phyloP scores from a whole-genome alignment of 73 alveolate species.

The Paramecium octaurelia region DNA sequence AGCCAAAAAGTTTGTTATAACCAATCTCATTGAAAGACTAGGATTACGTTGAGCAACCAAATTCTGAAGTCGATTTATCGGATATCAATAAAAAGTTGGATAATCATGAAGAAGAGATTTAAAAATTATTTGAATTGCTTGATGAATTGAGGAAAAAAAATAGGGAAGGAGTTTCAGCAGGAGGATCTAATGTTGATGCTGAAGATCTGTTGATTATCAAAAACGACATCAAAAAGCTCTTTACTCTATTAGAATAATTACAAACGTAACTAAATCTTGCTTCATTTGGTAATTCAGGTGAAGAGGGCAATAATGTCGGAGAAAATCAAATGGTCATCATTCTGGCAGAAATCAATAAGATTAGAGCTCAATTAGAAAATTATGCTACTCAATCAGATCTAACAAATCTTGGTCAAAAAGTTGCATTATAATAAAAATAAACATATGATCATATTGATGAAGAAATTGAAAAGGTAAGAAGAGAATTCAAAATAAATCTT shows the following conservation, averaged over 20 bases:
- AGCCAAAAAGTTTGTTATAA: not conserved
- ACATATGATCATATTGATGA: slow-evolving; percentile 30
- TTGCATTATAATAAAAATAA: not conserved
- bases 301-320: not conserved
- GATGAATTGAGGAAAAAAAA: not conserved
- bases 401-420: not conserved
- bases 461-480: slow-evolving; percentile 39
- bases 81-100: not conserved
- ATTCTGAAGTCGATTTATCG: not conserved
- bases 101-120: slow-evolving; percentile 30
- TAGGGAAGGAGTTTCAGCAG: not conserved
- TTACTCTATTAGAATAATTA: not conserved
- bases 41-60: not conserved
- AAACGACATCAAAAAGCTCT: slow-evolving; percentile 8
- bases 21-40: not conserved
- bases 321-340: slow-evolving; percentile 11
- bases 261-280: slow-evolving; percentile 12
- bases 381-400: slow-evolving; percentile 26
- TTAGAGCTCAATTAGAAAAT: not conserved
- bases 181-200: not conserved
- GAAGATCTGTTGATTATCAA: not conserved
- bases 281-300: slow-evolving; percentile 6
- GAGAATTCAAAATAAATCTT: slow-evolving; percentile 15
- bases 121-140: slow-evolving; percentile 4
- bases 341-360: slow-evolving; percentile 19